These are phyloP conservation scores for Medicago arabica DNA, from an alignment of 306 rosid species.

Conservation along the genomic window DNA sequence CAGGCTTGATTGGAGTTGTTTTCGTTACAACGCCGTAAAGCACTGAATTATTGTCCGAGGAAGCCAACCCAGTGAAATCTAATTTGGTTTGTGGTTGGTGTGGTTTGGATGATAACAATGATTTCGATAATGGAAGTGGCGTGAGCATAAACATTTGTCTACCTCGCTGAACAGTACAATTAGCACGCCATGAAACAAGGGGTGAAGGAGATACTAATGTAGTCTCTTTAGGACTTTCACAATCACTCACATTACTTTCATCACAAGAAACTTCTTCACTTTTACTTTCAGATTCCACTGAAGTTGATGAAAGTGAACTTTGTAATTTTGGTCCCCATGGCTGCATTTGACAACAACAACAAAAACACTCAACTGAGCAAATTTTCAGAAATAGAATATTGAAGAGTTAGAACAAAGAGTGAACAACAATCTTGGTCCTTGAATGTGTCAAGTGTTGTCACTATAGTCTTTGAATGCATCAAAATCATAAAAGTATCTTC, in stretches of 20 bases:
- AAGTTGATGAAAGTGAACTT: constrained; percentile 49
- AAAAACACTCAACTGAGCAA: neutral
- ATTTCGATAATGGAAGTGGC: constrained; percentile 85
- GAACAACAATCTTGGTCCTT: neutral
- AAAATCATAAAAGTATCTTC: neutral
- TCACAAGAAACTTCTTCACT: constrained; percentile 37
- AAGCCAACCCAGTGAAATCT: constrained; percentile 52
- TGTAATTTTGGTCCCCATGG: constrained; percentile 82
- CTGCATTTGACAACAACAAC: constrained; percentile 52
- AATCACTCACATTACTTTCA: constrained; percentile 39
- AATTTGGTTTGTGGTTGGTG: constrained; percentile 51
- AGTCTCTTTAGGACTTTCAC: constrained; percentile 56
- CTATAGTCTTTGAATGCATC: neutral
- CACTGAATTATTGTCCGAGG: constrained; percentile 32
- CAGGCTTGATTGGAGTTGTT: constrained; percentile 56
- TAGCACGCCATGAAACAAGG: constrained; percentile 91
- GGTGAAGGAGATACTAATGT: constrained; percentile 87
- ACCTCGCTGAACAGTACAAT: constrained; percentile 77
- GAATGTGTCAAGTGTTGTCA: neutral
- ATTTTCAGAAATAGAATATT: neutral
- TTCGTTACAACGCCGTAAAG: constrained; percentile 38
- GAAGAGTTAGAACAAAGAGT: neutral
- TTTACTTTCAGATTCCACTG: constrained; percentile 8
- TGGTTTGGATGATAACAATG: constrained; percentile 56
- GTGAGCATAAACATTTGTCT: constrained; percentile 91